Base-by-base conservation (phyloP, 495 filamentous ascomycete genomes). In the Chaetomium fimeti region DNA sequence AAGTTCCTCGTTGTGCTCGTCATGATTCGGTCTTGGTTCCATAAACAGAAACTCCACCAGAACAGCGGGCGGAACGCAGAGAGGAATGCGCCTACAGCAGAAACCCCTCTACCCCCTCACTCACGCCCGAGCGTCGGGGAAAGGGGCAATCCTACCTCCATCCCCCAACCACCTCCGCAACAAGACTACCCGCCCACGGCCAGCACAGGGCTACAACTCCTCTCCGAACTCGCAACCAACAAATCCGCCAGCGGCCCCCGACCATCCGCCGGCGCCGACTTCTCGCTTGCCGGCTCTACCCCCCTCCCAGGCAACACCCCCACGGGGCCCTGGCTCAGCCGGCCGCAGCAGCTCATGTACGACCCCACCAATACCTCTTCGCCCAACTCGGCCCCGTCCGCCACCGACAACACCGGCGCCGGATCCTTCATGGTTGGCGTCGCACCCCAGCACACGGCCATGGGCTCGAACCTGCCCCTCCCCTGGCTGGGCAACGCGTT, bases 1-100 rank as follows among this genome's bases (percentile, higher is more conserved):
- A 96, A 91, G 70, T 94, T 96, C 65, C 78, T 89, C 3, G 82
- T 90, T 52, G 87, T 96, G 32, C 75, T 96, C 22, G 76, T 81
- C 43, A 87, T 93, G 83, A 73, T 97, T 8, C 84, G 85, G 32
- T 85, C 82, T 5, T 90, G 89, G 85, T 95, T 93, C 68, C 73
- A 80, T 25, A 79, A 78, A 58, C 79, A 83, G 53, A 71, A 69
- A 20, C 71, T 74, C 53, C 61, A 51, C 47, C 66, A 58, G 38
- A 63, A 40, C 18, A 60, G 59, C 36, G 66, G 36, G 6, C 12
- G 58, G 68, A 75, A 48, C 61, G 24, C 59, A 13, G 32, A 40
- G 38, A n/a, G 16, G 15, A 54, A 16, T 13, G 3, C 59, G 3
- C 15, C 58, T 2, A 29, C 40, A 13, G 22, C 66, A 27, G 59